Evolutionary conservation across 371 early-diverging fungal species (phyloP).

Genomic region (Mucor irregularis): DNA sequence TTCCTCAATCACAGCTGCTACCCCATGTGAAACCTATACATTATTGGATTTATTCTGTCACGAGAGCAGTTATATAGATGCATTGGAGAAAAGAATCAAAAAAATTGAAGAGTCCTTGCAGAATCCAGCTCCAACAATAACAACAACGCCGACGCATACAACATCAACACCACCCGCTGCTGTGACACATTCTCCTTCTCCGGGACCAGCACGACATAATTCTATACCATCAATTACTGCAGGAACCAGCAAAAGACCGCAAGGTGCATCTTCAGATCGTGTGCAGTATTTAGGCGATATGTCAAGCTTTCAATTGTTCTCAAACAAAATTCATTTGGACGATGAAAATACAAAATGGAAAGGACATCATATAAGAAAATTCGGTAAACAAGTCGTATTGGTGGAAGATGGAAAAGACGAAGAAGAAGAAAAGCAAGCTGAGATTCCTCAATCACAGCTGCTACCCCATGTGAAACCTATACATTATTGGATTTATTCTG

Average conservation of each 20-base stretch:
- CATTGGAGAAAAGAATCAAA: conserved; percentile 34
- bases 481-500: conserved; percentile 31
- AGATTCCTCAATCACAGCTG: conserved; percentile 6
- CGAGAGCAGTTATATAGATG: conserved; percentile 29
- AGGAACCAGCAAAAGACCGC: conserved; percentile 12
- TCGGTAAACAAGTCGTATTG: conserved; percentile 32
- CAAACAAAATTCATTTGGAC: conserved; percentile 25
- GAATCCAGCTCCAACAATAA: neutral
- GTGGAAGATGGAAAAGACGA: conserved; percentile 24
- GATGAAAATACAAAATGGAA: conserved; percentile 18
- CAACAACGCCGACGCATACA: too few species aligned
- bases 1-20: conserved; percentile 7
- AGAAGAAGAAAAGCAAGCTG: conserved; percentile 2
- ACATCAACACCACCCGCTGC: neutral
- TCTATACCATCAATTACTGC: conserved; percentile 1
- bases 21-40: conserved; percentile 24
- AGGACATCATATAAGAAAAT: conserved; percentile 30
- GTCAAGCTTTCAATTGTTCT: conserved; percentile 34
- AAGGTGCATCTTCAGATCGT: conserved; percentile 24
- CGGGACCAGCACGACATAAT: conserved; percentile 1
- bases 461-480: conserved; percentile 15
- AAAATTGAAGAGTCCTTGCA: too few species aligned
- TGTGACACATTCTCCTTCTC: neutral
- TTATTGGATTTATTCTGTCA: conserved; percentile 33
- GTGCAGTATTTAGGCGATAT: conserved; percentile 45